Conservation (phyloP, 225 moss, liverwort and hornwort species). For the Bryum argenteum region DNA sequence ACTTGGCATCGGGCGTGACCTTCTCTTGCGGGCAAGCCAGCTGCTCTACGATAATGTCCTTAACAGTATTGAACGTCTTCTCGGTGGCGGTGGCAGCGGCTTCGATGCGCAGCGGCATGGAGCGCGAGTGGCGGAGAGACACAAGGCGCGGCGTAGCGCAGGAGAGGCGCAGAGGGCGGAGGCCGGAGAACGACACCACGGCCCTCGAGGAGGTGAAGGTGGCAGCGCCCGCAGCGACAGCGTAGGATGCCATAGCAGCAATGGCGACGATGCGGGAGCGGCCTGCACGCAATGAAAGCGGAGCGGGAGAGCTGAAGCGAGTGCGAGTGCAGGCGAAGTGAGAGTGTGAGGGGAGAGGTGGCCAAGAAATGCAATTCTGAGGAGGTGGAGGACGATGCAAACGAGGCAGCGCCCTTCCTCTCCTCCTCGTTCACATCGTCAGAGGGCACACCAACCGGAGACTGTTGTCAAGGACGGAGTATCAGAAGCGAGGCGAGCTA, state of each 20-base stretch:
- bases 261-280: background rate
- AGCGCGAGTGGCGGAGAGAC: slow-evolving; percentile 9
- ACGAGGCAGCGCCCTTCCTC: no score
- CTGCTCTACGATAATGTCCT: slow-evolving; percentile 63
- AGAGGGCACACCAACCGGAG: no score
- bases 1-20: slow-evolving; percentile 60
- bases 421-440: no score
- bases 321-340: no score
- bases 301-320: background rate
- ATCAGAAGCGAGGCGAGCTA: no score
- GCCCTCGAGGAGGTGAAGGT: slow-evolving; percentile 17
- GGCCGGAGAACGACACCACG: slow-evolving; percentile 35
- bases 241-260: background rate
- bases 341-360: no score
- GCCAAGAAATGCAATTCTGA: no score
- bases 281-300: no score
- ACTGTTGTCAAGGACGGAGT: no score
- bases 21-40: slow-evolving; percentile 20
- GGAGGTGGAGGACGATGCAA: no score
- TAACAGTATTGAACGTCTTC: slow-evolving; percentile 40
- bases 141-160: slow-evolving; percentile 13
- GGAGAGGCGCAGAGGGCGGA: slow-evolving; percentile 22
- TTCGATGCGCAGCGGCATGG: slow-evolving; percentile 1
- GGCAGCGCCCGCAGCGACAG: slow-evolving; percentile 27
- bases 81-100: slow-evolving; percentile 20